Base-by-base conservation (phyloP, 495 filamentous ascomycete genomes). In the Talaromyces ruber region DNA sequence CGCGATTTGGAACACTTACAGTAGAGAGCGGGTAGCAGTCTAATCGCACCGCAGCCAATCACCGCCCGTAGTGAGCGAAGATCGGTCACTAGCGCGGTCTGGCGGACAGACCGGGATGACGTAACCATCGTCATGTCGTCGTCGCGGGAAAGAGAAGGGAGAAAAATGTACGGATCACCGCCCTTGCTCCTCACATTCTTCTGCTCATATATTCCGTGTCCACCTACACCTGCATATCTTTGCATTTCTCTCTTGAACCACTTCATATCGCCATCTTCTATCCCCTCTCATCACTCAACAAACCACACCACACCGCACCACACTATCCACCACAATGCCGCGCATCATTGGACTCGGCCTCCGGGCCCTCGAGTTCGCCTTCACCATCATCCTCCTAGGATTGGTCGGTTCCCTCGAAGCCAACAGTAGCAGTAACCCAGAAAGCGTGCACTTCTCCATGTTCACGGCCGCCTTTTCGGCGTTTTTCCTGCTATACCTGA, bases 401-500 rank as follows among this genome's bases (percentile, higher is more conserved):
- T 76, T 91, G 26, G 66, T 87, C 60, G 87, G 86, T 64, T 86
- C 89, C 74, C 86, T 89, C 77, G 86, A 90, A 67, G 73, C 77
- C 61, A 71, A 79, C 4, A 73, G 84, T 0, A 59, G 71, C 53
- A 83, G 83, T 45, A 86, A 88, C 75, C 82, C 83, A 0, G 65
- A 70, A 18, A 68, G 70, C 2, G 64, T 79, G 63, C 89, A 90
- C 78, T 91, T 86, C 73, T 69, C 76, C 67, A 87, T 89, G 73
- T 89, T 87, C 70, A 76, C 79, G 25, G 65, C 81, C 24, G 84
- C 83, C n/a, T 88, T 88, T 71, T 82, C 78, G 9, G 83, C 88
- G 81, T 67, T 88, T 52, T 77, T 84, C 14, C 76, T 90, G 14
- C 64, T 90, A 68, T 87, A 85, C 68, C 75, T 88, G 26, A 65